Evolutionary conservation across 257 asterid species (phyloP).

Genomic region (Linaria vulgaris): DNA sequence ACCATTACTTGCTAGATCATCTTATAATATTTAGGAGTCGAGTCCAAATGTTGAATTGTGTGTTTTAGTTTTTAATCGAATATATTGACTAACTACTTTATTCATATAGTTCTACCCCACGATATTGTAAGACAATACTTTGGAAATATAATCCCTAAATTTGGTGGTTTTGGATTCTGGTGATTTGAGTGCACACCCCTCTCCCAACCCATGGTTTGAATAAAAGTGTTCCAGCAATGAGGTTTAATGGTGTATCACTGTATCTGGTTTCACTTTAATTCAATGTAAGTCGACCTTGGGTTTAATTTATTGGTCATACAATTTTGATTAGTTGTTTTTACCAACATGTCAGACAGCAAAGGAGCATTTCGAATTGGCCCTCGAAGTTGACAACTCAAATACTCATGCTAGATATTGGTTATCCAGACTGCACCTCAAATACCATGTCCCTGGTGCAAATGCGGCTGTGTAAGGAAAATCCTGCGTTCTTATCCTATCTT

Average conservation of each 20-base stretch:
- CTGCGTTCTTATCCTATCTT: conserved; percentile 15
- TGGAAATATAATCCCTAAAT: not conserved
- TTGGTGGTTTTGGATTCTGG: too few species aligned
- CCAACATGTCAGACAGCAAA: conserved; percentile 67
- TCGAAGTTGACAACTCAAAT: conserved; percentile 89
- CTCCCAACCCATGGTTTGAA: too few species aligned
- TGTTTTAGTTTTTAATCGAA: too few species aligned
- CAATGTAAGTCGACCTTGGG: conserved; percentile 7
- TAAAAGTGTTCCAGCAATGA: too few species aligned
- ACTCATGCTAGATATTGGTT: conserved; percentile 94
- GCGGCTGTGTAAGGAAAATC: conserved; percentile 64
- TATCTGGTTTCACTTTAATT: conserved; percentile 5
- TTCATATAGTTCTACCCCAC: conserved; percentile 1
- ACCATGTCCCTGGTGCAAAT: conserved; percentile 90
- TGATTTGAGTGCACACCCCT: too few species aligned
- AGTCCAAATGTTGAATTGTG: too few species aligned
- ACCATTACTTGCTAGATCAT: not conserved
- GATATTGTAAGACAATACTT: conserved; percentile 3
- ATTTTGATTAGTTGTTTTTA: too few species aligned
- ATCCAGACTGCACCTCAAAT: conserved; percentile 78
- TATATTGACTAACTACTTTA: not conserved
- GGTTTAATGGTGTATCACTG: too few species aligned
- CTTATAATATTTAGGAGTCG: not conserved
- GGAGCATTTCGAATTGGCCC: conserved; percentile 85
- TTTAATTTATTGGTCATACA: conserved; percentile 12